Evolutionary conservation across 192 early-diverging fungal genomes (phyloP).

Genomic region (Jimgerdemannia lactiflua): DNA sequence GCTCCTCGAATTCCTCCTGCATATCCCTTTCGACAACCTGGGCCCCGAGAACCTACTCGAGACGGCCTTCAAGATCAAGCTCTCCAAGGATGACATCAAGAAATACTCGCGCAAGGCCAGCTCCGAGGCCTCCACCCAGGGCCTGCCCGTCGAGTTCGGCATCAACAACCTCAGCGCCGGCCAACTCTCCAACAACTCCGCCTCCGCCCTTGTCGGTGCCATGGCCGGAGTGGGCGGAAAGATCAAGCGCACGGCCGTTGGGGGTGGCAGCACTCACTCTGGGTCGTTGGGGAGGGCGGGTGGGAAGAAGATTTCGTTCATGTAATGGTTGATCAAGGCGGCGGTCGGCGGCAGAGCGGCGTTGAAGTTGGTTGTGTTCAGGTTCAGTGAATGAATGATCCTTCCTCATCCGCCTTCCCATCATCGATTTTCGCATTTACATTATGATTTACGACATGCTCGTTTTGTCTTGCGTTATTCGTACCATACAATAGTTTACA

Average conservation of each 20-base stretch:
- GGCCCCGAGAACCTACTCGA: constrained; percentile 64
- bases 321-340: background rate
- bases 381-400: background rate
- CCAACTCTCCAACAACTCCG: background rate
- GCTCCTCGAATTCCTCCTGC: constrained; percentile 70
- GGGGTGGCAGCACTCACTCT: background rate
- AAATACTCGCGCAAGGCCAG: constrained; percentile 37
- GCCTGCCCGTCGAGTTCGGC: constrained; percentile 26
- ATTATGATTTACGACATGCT: background rate
- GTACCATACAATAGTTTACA: background rate
- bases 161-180: constrained; percentile 28
- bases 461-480: background rate
- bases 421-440: background rate
- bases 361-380: background rate
- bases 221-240: background rate
- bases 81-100: constrained; percentile 54
- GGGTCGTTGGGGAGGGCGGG: background rate
- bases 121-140: constrained; percentile 10
- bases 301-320: background rate
- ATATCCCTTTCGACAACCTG: constrained; percentile 68
- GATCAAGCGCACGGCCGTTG: background rate
- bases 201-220: background rate
- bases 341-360: no score
- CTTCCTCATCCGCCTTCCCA: background rate
- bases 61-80: constrained; percentile 64